These are phyloP conservation scores for Sporopachydermia cereana DNA, from an alignment of 1,139 yeast species.

Conservation along the genomic window DNA sequence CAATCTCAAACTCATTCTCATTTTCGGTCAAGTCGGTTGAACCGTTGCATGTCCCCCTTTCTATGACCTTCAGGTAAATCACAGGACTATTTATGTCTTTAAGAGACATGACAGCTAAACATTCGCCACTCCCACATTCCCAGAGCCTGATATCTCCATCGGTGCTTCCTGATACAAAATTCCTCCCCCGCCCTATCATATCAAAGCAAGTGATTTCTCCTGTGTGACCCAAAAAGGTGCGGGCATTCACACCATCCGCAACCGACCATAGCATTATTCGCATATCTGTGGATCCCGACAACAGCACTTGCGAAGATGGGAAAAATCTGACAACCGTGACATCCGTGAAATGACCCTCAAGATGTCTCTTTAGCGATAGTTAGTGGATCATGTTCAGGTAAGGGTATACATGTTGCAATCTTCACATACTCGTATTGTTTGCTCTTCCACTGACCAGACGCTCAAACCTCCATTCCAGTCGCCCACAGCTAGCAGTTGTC, in stretches of 20 bases:
- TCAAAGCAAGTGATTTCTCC: slow-evolving; percentile 34
- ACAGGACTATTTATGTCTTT: slow-evolving; percentile 26
- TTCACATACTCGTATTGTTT: slow-evolving; percentile 6
- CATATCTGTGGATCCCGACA: slow-evolving; percentile 46
- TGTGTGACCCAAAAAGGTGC: slow-evolving; percentile 39
- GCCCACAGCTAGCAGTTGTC: slow-evolving; percentile 29
- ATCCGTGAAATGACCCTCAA: slow-evolving; percentile 34
- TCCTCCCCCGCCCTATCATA: slow-evolving; percentile 52
- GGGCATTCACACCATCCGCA: slow-evolving; percentile 33
- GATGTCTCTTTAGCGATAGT: slow-evolving; percentile 11
- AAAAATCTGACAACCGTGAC: slow-evolving; percentile 33
- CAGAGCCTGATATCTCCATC: slow-evolving; percentile 50
- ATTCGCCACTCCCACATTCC: slow-evolving; percentile 52
- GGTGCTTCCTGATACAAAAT: slow-evolving; percentile 38
- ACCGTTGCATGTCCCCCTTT: slow-evolving; percentile 1
- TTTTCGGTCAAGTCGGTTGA: not conserved
- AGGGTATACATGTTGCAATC: slow-evolving; percentile 9
- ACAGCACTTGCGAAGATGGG: slow-evolving; percentile 48
- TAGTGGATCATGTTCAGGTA: not conserved
- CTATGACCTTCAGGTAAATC: slow-evolving; percentile 20
- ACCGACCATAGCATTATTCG: slow-evolving; percentile 47
- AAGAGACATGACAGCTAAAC: slow-evolving; percentile 27
- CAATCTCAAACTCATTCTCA: slow-evolving; percentile 28
- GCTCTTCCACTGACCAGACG: slow-evolving; percentile 16
- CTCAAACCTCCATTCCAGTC: slow-evolving; percentile 31